Evolutionary conservation across 768 basidiomycete genomes (phyloP).

Genomic region (Pisolithus tinctorius): DNA sequence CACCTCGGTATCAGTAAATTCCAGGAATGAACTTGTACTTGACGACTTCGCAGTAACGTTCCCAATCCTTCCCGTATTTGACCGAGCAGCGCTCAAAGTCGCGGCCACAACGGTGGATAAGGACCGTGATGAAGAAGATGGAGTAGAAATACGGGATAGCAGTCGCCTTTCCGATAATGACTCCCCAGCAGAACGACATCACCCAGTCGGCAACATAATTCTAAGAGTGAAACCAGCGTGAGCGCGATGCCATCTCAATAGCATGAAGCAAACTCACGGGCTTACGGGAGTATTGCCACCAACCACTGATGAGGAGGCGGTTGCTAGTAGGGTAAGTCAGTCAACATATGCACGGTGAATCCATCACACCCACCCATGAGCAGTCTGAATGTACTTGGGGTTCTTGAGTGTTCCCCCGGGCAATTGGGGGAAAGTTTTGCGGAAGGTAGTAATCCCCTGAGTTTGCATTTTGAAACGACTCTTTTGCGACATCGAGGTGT

Average conservation of each 20-base stretch:
- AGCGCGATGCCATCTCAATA: neutral
- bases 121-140: conserved; percentile 89
- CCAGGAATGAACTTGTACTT: conserved; percentile 88
- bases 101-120: conserved; percentile 84
- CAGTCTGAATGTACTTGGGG: conserved; percentile 88
- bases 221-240: conserved; percentile 26
- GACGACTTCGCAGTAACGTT: conserved; percentile 79
- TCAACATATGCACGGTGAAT: neutral
- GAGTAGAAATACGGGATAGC: conserved; percentile 96
- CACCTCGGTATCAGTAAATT: conserved; percentile 61
- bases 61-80: conserved; percentile 97
- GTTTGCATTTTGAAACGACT: conserved; percentile 97
- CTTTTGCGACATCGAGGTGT: conserved; percentile 94
- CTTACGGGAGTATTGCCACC: conserved; percentile 94
- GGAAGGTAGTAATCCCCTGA: conserved; percentile 77
- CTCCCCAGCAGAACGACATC: conserved; percentile 83
- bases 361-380: conserved; percentile 61
- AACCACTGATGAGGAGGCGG: conserved; percentile 84
- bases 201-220: conserved; percentile 95
- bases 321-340: conserved; percentile 45
- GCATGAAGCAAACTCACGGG: conserved; percentile 49
- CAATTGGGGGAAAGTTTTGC: conserved; percentile 91
- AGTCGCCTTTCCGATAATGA: conserved; percentile 63
- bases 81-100: conserved; percentile 92
- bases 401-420: conserved; percentile 78